Percentiles rank a stretch among this genome's conserved stretches.
Conservation (phyloP, 2,329 filamentous ascomycete species). For the Coniochaeta prunicola region DNA sequence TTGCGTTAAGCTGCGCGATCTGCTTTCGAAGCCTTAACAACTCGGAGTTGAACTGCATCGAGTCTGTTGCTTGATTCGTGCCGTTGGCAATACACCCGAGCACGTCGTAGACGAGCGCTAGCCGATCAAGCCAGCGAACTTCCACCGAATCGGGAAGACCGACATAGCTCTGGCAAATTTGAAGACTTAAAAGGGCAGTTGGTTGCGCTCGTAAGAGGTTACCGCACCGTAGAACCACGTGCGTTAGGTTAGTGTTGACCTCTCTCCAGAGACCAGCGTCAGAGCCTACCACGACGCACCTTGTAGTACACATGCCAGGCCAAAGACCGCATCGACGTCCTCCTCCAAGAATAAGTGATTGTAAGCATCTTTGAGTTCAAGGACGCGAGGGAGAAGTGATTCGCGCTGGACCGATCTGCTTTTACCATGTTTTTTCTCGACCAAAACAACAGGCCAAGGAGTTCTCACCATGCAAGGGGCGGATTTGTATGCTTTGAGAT, state of each 20-base stretch:
- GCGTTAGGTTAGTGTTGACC: not conserved
- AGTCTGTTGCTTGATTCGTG: not conserved
- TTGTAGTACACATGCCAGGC: not conserved
- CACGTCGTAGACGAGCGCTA: not conserved
- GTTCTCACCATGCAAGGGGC: not conserved
- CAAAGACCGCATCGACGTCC: not conserved
- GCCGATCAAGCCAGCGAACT: not conserved
- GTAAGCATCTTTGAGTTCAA: not conserved
- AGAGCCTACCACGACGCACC: not conserved
- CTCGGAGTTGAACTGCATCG: not conserved
- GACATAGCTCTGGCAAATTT: not conserved
- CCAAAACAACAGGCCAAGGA: not conserved
- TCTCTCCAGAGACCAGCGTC: not conserved
- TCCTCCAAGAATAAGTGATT: not conserved
- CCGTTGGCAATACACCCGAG: not conserved
- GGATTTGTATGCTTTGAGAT: not conserved
- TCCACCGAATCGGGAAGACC: not conserved
- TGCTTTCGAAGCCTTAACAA: not conserved
- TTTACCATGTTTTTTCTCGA: not conserved
- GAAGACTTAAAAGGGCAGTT: not conserved
- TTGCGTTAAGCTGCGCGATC: not conserved
- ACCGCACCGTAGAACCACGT: not conserved
- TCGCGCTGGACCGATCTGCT: not conserved
- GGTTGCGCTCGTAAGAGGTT: not conserved
- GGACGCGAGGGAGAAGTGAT: not conserved